These are phyloP conservation scores for Lanmaoa rubissima DNA, from an alignment of 768 basidiomycete species.

Conservation along the genomic window DNA sequence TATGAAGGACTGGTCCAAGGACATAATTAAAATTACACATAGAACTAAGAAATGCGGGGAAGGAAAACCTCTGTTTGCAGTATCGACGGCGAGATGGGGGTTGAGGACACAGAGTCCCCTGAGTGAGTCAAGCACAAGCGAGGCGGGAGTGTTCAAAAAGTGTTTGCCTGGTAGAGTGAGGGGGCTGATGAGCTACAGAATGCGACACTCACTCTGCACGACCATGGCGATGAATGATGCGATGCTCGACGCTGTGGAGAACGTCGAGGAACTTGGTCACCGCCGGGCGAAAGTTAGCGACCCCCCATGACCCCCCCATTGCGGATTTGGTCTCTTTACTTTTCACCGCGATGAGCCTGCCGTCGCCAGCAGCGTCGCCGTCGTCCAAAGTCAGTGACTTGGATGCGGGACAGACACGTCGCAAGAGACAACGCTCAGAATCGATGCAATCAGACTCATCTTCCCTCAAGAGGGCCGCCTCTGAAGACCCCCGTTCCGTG, in stretches of 20 bases:
- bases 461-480: slow-evolving; percentile 77
- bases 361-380: slow-evolving; percentile 42
- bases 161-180: slow-evolving; percentile 50
- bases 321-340: not conserved
- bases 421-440: slow-evolving; percentile 73
- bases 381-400: slow-evolving; percentile 40
- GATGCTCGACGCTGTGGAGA: not conserved
- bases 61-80: slow-evolving; percentile 61
- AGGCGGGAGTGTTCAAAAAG: slow-evolving; percentile 67
- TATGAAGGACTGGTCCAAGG: slow-evolving; percentile 53
- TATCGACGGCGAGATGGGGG: slow-evolving; percentile 69
- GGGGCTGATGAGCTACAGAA: no score
- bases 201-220: not conserved
- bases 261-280: not conserved
- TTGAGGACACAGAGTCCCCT: slow-evolving; percentile 70
- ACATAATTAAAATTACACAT: not conserved
- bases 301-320: slow-evolving; percentile 10
- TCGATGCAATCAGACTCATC: slow-evolving; percentile 76
- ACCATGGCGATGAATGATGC: not conserved
- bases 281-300: not conserved
- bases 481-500: slow-evolving; percentile 57
- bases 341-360: slow-evolving; percentile 41
- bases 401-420: slow-evolving; percentile 31
- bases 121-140: slow-evolving; percentile 78
- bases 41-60: not conserved